These are phyloP conservation scores for Aspergillus hiratsukae DNA, from an alignment of 2,329 filamentous ascomycete genomes.

Conservation along the genomic window DNA sequence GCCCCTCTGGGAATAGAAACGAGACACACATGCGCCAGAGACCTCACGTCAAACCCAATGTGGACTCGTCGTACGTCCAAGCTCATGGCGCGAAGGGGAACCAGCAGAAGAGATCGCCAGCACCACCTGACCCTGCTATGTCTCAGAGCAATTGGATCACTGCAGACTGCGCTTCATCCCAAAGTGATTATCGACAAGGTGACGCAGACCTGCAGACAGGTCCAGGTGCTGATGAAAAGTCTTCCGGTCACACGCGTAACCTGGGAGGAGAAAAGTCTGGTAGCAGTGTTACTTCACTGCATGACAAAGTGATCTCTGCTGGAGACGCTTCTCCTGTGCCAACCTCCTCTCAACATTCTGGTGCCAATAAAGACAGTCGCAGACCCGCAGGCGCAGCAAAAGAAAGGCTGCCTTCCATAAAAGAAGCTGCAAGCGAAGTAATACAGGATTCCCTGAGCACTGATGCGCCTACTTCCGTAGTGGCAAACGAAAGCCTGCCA, in stretches of 20 bases:
- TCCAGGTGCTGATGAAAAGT: not conserved
- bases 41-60: not conserved
- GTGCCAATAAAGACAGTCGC: not conserved
- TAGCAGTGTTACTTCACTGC: not conserved
- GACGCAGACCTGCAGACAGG: not conserved
- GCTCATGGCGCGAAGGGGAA: not conserved
- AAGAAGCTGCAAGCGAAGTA: conserved; percentile 3
- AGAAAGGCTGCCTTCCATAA: conserved; percentile 8
- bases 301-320: not conserved
- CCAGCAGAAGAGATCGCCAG: not conserved
- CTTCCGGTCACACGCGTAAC: not conserved
- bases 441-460: not conserved
- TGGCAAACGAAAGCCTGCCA: not conserved
- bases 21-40: not conserved
- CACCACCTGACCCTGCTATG: not conserved
- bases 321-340: not conserved
- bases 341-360: conserved; percentile 1
- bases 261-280: not conserved
- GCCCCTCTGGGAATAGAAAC: not conserved
- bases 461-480: not conserved
- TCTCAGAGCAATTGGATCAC: not conserved
- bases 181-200: not conserved
- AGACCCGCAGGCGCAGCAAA: conserved; percentile 1
- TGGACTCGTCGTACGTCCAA: not conserved
- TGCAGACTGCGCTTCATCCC: not conserved